These are phyloP conservation scores for Cutaneotrichosporon dermatis DNA, from an alignment of 1,284 basidiomycete species.

Conservation along the genomic window DNA sequence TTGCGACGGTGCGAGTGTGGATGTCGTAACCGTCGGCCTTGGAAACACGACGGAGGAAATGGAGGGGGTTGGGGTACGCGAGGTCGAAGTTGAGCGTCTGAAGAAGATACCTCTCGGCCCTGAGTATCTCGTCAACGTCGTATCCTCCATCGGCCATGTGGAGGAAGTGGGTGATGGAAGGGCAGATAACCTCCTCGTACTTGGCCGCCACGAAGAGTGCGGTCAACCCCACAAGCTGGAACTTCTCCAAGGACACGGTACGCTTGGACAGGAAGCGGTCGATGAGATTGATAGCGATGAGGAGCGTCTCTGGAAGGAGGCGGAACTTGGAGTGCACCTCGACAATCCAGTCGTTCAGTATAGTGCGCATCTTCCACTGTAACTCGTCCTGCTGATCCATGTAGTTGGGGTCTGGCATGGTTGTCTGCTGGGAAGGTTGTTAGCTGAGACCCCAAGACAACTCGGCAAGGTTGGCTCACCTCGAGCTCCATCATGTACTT, in stretches of 20 bases:
- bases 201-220: conserved; percentile 92
- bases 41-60: conserved; percentile 84
- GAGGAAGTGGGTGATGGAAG: conserved; percentile 80
- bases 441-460: conserved; percentile 34
- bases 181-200: conserved; percentile 92
- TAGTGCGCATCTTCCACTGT: conserved; percentile 89
- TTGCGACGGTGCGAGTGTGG: conserved; percentile 83
- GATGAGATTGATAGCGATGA: conserved; percentile 90
- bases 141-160: conserved; percentile 85
- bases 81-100: conserved; percentile 89
- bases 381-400: conserved; percentile 88
- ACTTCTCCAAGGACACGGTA: conserved; percentile 83
- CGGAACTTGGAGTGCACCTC: conserved; percentile 93
- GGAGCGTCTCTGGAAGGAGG: conserved; percentile 91
- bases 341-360: conserved; percentile 94
- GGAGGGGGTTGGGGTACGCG: conserved; percentile 87
- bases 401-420: conserved; percentile 81
- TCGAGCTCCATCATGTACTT: conserved; percentile 75
- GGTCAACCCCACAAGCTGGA: conserved; percentile 92
- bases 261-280: conserved; percentile 92
- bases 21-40: conserved; percentile 96
- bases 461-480: conserved; percentile 48
- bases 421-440: conserved; percentile 57
- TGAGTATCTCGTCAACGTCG: conserved; percentile 79
- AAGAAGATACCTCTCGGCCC: conserved; percentile 89